Conservation (phyloP, 2,329 filamentous ascomycete genomes). For the Fusarium sp. region DNA sequence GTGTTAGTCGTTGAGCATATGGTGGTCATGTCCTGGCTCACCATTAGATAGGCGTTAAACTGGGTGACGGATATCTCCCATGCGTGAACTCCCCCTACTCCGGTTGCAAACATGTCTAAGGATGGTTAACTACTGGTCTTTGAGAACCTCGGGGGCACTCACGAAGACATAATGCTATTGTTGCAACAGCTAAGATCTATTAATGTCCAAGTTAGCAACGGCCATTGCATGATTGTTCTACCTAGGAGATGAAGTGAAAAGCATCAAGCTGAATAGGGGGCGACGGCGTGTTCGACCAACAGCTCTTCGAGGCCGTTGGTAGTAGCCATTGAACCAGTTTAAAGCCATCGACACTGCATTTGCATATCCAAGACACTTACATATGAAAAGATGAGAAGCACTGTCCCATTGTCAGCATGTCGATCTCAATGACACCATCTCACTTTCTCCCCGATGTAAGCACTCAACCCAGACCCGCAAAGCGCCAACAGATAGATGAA, state of each 20-base stretch:
- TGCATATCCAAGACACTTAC: conserved; percentile 9
- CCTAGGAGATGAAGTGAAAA: background rate
- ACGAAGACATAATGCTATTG: conserved; percentile 38
- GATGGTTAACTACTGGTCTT: background rate
- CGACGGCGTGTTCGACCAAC: background rate
- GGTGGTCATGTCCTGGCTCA: background rate
- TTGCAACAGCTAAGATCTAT: conserved; percentile 33
- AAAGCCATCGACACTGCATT: background rate
- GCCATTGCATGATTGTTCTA: background rate
- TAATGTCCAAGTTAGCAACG: conserved; percentile 3
- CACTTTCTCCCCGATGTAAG: background rate
- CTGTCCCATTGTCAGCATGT: conserved; percentile 21
- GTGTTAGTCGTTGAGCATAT: background rate
- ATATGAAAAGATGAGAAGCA: conserved; percentile 33
- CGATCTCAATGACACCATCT: background rate
- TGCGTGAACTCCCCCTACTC: conserved; percentile 45
- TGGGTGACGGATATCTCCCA: conserved; percentile 48
- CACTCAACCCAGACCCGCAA: conserved; percentile 6
- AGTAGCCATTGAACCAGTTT: background rate
- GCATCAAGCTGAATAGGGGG: background rate
- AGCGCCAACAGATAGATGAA: background rate
- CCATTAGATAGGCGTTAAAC: conserved; percentile 45
- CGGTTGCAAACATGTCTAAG: conserved; percentile 45
- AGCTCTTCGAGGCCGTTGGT: background rate
- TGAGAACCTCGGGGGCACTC: background rate